A percentile compares a stretch with the other conserved stretches of the same genome.
Evolutionary conservation across 2,329 filamentous ascomycete species (phyloP).

Genomic region (Aspergillus novoparasiticus): DNA sequence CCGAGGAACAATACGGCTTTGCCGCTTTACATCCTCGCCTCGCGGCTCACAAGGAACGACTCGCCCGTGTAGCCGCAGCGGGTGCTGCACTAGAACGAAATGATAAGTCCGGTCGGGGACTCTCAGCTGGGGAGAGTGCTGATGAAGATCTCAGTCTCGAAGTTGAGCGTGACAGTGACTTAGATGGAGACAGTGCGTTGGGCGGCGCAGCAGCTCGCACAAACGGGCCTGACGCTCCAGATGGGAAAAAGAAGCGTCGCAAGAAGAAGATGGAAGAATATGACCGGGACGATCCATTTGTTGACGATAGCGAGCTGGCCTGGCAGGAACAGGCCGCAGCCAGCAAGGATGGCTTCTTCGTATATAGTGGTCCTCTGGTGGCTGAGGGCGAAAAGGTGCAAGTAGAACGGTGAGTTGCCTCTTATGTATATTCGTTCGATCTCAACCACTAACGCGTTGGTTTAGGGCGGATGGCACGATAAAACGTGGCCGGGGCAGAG

Average conservation of each 20-base stretch:
- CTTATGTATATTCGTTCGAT: constrained; percentile 4
- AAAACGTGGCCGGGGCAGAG: constrained; percentile 62
- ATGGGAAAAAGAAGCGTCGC: constrained; percentile 71
- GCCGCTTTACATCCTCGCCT: constrained; percentile 89
- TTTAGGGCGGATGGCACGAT: constrained; percentile 71
- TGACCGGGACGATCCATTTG: constrained; percentile 68
- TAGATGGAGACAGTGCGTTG: constrained; percentile 50
- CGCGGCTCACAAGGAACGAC: constrained; percentile 83
- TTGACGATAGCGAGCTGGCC: constrained; percentile 88
- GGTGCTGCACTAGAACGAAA: constrained; percentile 81
- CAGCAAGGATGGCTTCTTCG: constrained; percentile 95
- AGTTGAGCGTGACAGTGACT: constrained; percentile 69
- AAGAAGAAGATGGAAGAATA: constrained; percentile 71
- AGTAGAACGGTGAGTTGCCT: constrained; percentile 59
- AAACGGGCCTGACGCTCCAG: constrained; percentile 55
- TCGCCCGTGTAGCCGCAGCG: constrained; percentile 84
- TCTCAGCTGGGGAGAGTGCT: constrained; percentile 72
- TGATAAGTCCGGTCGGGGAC: constrained; percentile 67
- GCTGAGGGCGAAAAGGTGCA: constrained; percentile 79
- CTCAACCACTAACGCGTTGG: constrained; percentile 18
- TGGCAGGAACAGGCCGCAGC: constrained; percentile 96
- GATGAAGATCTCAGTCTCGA: constrained; percentile 85
- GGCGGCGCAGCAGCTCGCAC: constrained; percentile 53
- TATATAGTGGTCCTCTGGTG: constrained; percentile 90
- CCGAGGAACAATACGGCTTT: constrained; percentile 92